Percentiles rank a stretch among this genome's conserved stretches.
These are phyloP conservation scores for Conringia planisiliqua DNA, from an alignment of 345 rosid genomes.

Conservation along the genomic window DNA sequence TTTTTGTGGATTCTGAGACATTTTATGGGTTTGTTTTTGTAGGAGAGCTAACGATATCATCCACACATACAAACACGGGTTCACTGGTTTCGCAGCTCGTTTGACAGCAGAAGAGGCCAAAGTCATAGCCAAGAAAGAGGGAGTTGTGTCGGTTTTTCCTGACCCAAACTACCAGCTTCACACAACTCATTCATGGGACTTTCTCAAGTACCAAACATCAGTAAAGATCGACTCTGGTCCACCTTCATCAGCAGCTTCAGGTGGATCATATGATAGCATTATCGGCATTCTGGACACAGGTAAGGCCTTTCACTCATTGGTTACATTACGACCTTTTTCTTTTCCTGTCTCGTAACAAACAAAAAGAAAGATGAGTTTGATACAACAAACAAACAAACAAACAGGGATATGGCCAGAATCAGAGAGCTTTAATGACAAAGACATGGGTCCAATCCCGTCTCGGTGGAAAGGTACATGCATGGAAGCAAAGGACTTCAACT, in stretches of 20 bases:
- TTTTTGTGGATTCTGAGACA: not conserved
- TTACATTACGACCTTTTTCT: not conserved
- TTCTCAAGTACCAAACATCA: slow-evolving; percentile 60
- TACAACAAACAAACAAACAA: slow-evolving; percentile 5
- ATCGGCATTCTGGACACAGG: slow-evolving; percentile 80
- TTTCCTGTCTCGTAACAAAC: not conserved
- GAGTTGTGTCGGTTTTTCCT: slow-evolving; percentile 71
- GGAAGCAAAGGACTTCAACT: slow-evolving; percentile 39
- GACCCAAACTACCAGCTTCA: slow-evolving; percentile 62
- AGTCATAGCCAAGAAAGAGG: slow-evolving; percentile 47
- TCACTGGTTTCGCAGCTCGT: slow-evolving; percentile 80
- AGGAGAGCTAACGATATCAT: slow-evolving; percentile 52
- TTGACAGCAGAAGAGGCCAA: slow-evolving; percentile 65
- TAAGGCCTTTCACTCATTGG: slow-evolving; percentile 10
- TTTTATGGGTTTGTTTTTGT: slow-evolving; percentile 10
- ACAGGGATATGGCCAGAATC: slow-evolving; percentile 92
- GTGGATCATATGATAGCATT: slow-evolving; percentile 44
- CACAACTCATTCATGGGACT: slow-evolving; percentile 97
- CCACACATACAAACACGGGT: slow-evolving; percentile 52
- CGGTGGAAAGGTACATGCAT: slow-evolving; percentile 77
- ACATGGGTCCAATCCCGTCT: slow-evolving; percentile 53
- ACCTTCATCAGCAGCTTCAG: slow-evolving; percentile 35
- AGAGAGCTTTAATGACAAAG: slow-evolving; percentile 65
- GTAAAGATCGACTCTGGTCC: slow-evolving; percentile 43
- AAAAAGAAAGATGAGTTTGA: not conserved